Percentiles rank a stretch among this genome's conserved stretches.
Conservation (phyloP, 2,329 filamentous ascomycete genomes). For the Leptographium procerum region DNA sequence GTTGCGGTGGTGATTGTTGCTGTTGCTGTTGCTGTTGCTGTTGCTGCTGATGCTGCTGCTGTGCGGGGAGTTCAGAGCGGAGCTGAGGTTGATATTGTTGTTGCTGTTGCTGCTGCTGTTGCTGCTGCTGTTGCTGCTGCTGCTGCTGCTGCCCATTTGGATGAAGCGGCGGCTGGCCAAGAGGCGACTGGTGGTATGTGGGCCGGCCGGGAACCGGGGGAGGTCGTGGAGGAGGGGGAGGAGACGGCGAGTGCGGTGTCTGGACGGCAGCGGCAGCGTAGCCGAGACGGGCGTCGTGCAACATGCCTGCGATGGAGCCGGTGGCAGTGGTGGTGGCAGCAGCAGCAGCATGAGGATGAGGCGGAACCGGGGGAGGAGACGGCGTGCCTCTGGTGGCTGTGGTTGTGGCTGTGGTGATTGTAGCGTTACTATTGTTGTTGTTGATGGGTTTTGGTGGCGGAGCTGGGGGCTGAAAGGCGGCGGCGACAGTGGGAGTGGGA, state of each 20-base stretch:
- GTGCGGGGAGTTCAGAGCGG: constrained; percentile 2
- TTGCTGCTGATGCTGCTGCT: constrained; percentile 12
- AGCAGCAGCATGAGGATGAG: constrained; percentile 5
- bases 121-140: constrained; percentile 6
- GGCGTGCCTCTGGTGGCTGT: neutral
- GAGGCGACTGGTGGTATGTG: constrained; percentile 13
- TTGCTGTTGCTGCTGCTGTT: constrained; percentile 13
- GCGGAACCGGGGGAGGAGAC: constrained; percentile 9
- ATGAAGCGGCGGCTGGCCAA: constrained; percentile 13
- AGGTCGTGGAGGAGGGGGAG: neutral
- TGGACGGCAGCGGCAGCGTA: constrained; percentile 14
- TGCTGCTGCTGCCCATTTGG: constrained; percentile 10
- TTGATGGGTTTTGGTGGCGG: constrained; percentile 40
- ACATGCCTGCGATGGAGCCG: neutral
- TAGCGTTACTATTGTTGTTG: neutral
- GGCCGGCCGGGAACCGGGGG: constrained; percentile 11
- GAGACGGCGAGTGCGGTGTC: neutral
- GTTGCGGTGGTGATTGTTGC: neutral
- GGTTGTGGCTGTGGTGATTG: constrained; percentile 4
- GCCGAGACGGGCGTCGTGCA: neutral
- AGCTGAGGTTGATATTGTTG: neutral
- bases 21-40: neutral
- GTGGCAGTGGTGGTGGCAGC: neutral
- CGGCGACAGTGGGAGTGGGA: neutral
- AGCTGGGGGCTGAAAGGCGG: constrained; percentile 23